Percentiles rank a stretch among this genome's conserved stretches.
Conservation (phyloP, 495 filamentous ascomycete genomes). For the Stereocaulon alpinum region DNA sequence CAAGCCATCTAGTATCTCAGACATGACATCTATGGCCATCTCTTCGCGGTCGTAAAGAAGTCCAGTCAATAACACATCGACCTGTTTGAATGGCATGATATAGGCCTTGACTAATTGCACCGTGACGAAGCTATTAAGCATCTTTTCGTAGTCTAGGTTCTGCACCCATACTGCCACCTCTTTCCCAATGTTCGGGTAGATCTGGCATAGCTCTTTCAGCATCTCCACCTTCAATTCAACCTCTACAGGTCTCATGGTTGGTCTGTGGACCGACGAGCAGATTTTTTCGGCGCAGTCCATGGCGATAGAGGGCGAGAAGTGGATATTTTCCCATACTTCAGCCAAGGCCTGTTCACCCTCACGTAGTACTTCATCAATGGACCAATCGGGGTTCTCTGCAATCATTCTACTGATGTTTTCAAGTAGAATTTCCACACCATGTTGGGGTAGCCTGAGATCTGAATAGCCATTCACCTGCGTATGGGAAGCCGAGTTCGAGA, state of each 20-base stretch:
- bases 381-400: conserved; percentile 55
- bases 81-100: conserved; percentile 66
- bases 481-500: conserved; percentile 35
- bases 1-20: conserved; percentile 61
- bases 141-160: conserved; percentile 56
- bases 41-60: conserved; percentile 57
- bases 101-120: conserved; percentile 61
- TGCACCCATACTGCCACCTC: conserved; percentile 63
- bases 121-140: conserved; percentile 71
- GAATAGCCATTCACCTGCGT: conserved; percentile 55
- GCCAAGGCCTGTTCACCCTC: conserved; percentile 53
- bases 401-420: conserved; percentile 56
- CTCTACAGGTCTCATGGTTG: conserved; percentile 50
- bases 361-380: conserved; percentile 56
- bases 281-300: conserved; percentile 59
- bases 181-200: conserved; percentile 64
- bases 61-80: conserved; percentile 68
- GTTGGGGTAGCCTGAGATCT: conserved; percentile 50
- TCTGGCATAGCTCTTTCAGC: conserved; percentile 67
- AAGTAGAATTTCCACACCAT: conserved; percentile 60
- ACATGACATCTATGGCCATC: conserved; percentile 62
- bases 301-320: conserved; percentile 45
- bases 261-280: conserved; percentile 55
- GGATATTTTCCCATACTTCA: conserved; percentile 40
- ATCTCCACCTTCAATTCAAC: conserved; percentile 77